phyloP scores from a whole-genome alignment of 2,329 filamentous ascomycete species.

The Monosporascus sp. region DNA sequence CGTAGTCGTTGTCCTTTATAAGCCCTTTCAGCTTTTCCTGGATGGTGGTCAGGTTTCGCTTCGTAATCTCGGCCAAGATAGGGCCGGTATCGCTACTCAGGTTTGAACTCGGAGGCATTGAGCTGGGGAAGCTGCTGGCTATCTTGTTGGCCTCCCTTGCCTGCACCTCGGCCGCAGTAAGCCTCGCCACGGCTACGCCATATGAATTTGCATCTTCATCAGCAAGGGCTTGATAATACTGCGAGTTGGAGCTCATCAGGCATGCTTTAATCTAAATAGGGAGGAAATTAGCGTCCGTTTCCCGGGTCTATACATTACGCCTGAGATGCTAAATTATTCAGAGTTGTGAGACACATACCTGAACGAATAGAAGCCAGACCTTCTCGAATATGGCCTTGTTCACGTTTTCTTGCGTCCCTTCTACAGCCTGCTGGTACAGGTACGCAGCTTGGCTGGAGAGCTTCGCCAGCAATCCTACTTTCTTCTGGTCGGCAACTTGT shows the following conservation, averaged over 20 bases:
- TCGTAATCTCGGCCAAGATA: slow-evolving; percentile 73
- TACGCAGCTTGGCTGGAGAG: slow-evolving; percentile 85
- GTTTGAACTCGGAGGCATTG: slow-evolving; percentile 75
- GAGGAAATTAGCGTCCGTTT: slow-evolving; percentile 9
- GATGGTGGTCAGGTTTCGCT: slow-evolving; percentile 72
- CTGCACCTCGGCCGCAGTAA: slow-evolving; percentile 73
- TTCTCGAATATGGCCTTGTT: slow-evolving; percentile 90
- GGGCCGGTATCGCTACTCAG: slow-evolving; percentile 72
- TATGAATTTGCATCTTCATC: slow-evolving; percentile 87
- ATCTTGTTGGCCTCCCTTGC: slow-evolving; percentile 73
- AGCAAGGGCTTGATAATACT: slow-evolving; percentile 88
- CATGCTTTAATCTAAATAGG: slow-evolving; percentile 63
- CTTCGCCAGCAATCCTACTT: slow-evolving; percentile 85
- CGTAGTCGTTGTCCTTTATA: slow-evolving; percentile 93
- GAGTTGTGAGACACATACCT: slow-evolving; percentile 48
- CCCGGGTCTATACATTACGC: not conserved
- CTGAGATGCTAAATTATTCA: not conserved
- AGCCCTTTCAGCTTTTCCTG: slow-evolving; percentile 74
- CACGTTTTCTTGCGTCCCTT: slow-evolving; percentile 90
- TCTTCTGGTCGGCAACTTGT: slow-evolving; percentile 88
- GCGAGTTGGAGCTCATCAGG: slow-evolving; percentile 77
- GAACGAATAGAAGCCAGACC: slow-evolving; percentile 78
- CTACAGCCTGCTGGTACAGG: slow-evolving; percentile 79
- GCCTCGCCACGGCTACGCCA: slow-evolving; percentile 74
- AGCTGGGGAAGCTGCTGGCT: slow-evolving; percentile 74